These are phyloP conservation scores for Cyclostephanos tholiformis DNA, from an alignment of 108 stramenopile species.

Conservation along the genomic window DNA sequence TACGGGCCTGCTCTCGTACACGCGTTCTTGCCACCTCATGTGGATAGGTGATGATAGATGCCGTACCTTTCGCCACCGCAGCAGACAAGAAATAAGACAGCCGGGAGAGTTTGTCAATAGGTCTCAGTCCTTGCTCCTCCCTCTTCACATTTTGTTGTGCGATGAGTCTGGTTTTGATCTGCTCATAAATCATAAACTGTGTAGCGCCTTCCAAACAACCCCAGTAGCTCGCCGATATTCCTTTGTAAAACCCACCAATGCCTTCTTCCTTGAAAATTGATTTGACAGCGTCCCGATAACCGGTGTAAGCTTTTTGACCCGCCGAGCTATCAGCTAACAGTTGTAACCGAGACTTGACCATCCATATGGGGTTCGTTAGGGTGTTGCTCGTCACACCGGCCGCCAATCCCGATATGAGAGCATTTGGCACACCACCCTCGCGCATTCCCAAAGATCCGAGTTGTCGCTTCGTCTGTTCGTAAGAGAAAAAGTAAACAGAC, in stretches of 20 bases:
- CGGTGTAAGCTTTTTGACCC: conserved; percentile 77
- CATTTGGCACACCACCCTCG: conserved; percentile 68
- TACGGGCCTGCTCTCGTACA: conserved; percentile 86
- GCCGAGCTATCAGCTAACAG: conserved; percentile 75
- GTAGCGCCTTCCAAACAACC: conserved; percentile 90
- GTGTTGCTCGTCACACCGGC: conserved; percentile 80
- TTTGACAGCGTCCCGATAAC: conserved; percentile 75
- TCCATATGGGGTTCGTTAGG: conserved; percentile 94
- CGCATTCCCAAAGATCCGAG: conserved; percentile 54
- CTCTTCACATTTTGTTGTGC: conserved; percentile 58
- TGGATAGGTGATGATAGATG: conserved; percentile 87
- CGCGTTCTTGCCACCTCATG: conserved; percentile 95
- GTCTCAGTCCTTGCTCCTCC: conserved; percentile 52
- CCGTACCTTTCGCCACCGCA: conserved; percentile 82
- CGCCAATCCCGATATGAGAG: conserved; percentile 61
- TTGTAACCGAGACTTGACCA: conserved; percentile 93
- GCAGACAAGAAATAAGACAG: conserved; percentile 75
- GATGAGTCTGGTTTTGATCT: conserved; percentile 74
- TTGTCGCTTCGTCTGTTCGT: conserved; percentile 64
- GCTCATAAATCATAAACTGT: conserved; percentile 93
- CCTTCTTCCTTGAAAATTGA: conserved; percentile 85
- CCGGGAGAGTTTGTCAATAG: conserved; percentile 71
- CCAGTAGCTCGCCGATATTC: conserved; percentile 92
- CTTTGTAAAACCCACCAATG: conserved; percentile 87
- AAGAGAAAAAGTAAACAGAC: conserved; percentile 90